phyloP scores from a whole-genome alignment of 1,284 basidiomycete species.

The Fomitopsis pinicola region DNA sequence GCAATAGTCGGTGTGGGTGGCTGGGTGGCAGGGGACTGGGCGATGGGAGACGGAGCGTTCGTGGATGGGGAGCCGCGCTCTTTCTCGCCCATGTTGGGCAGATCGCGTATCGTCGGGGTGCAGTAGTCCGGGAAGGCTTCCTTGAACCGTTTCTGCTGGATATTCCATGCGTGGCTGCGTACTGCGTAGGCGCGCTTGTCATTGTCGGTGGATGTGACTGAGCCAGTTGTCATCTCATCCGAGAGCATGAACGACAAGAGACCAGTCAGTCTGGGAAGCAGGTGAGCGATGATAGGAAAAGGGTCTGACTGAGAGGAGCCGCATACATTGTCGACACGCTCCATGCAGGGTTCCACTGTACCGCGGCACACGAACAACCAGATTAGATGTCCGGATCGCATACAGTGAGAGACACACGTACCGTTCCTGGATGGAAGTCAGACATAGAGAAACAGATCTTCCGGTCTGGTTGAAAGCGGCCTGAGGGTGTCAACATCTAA shows the following conservation, averaged over 20 bases:
- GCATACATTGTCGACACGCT: conserved; percentile 88
- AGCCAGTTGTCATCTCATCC: conserved; percentile 95
- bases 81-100: conserved; percentile 87
- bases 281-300: conserved; percentile 1
- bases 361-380: conserved; percentile 7
- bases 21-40: not conserved
- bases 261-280: conserved; percentile 75
- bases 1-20: not conserved
- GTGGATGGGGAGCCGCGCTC: conserved; percentile 45
- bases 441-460: conserved; percentile 98
- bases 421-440: conserved; percentile 87
- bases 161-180: conserved; percentile 84
- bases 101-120: conserved; percentile 56
- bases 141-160: conserved; percentile 74
- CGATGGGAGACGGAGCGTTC: conserved; percentile 8
- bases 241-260: conserved; percentile 94
- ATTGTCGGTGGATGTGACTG: conserved; percentile 74
- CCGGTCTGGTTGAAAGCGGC: conserved; percentile 88
- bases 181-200: conserved; percentile 78
- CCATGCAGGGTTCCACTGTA: conserved; percentile 89
- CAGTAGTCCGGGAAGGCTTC: conserved; percentile 85
- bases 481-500: conserved; percentile 91
- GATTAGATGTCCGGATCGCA: not conserved
- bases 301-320: not conserved
- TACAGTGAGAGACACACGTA: conserved; percentile 37